Base-by-base conservation (phyloP, 2,329 filamentous ascomycete genomes). In the Akanthomyces dipterigenus region DNA sequence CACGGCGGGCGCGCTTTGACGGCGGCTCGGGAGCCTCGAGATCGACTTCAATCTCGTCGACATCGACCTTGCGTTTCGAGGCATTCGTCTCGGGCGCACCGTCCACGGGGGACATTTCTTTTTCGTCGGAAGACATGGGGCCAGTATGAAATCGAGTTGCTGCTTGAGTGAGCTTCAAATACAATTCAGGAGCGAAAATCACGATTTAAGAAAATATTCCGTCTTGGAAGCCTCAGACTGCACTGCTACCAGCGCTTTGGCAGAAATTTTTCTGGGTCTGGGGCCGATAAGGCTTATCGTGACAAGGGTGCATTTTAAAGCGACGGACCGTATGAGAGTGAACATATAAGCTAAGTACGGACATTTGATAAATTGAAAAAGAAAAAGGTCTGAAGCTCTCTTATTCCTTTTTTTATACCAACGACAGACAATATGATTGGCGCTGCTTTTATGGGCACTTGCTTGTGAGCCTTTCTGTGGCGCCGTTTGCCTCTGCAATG, bases 1-100 rank as follows among this genome's bases (percentile, higher is more conserved):
- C 88, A 72, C 95, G 91, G 67, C 92, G 85, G 64, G 91, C 92
- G 72, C 95, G 96, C 76, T 98, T 99, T 38, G 95, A 98, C 1
- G 91, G 91, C 22, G 95, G 95, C 71, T 98, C 93, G 28, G 95
- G 95, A n/a, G 90, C 87, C 65, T 80, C 82, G 64, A 99, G 78
- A 73, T 99, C 91, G 71, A 99, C 92, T 74, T 96, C 91, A 70
- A 99, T 88, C 69, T 93, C 89, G 53, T 87, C 83, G 60, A 82
- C 74, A 60, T 80, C 76, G 55, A 86, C 78, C 75, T 93, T 95
- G 74, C 90, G 88, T 78, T 96, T 88, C 61, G 78, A 76, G 31
- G 72, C 38, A n/a, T 45, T 61, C 42, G 54, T 38, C 20, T 64
- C 53, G 38, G 63, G 62, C 22, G 63, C 24, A 18, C 63, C 42